A percentile compares a stretch with the other conserved stretches of the same genome.
These are phyloP conservation scores for Waltergamsia citrina DNA, from an alignment of 2,329 filamentous ascomycete genomes.

Conservation along the genomic window DNA sequence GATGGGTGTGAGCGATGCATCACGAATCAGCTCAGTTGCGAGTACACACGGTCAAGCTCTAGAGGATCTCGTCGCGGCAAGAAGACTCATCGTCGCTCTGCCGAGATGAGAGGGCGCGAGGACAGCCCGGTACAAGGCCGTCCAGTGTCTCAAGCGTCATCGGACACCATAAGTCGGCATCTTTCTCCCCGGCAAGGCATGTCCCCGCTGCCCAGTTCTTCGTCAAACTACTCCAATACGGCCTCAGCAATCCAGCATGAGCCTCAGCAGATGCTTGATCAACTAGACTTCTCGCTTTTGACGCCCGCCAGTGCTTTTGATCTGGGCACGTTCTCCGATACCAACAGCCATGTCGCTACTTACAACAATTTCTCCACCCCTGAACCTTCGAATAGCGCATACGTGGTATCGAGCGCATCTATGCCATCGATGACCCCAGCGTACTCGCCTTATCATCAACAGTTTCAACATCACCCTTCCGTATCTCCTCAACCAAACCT, in stretches of 20 bases:
- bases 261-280: not conserved
- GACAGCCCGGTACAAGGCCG: conserved; percentile 1
- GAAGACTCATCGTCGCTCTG: conserved; percentile 6
- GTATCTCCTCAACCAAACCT: too few relatives aligned
- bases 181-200: conserved; percentile 1
- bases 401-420: too few relatives aligned
- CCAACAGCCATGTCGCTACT: conserved; percentile 1
- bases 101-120: not conserved
- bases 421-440: too few relatives aligned
- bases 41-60: conserved; percentile 22
- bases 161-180: not conserved
- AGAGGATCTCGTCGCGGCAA: conserved; percentile 19
- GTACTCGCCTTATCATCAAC: too few relatives aligned
- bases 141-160: conserved; percentile 1
- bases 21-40: conserved; percentile 17
- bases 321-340: not conserved
- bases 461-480: too few relatives aligned
- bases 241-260: not conserved
- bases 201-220: not conserved
- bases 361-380: too few relatives aligned
- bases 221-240: not conserved
- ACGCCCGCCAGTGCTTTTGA: not conserved
- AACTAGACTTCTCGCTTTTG: not conserved
- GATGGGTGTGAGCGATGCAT: conserved; percentile 24
- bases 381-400: not conserved